Base-by-base conservation (phyloP, 78 protist species). In the Monocercomonoides exilis region DNA sequence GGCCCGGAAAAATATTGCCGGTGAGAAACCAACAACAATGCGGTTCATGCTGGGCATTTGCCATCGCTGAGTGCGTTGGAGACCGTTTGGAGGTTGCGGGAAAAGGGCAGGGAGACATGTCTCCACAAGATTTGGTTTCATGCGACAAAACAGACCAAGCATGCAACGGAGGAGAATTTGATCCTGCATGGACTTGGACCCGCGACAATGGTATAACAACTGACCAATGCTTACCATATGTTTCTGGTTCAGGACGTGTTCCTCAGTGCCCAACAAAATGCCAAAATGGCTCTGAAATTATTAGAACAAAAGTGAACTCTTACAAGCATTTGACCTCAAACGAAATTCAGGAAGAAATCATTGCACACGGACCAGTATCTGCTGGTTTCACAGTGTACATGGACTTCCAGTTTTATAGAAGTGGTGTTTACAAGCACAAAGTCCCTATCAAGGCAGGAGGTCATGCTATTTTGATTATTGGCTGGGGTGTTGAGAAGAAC, bases 401-500 rank as follows among this genome's bases (percentile, higher is more conserved):
- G 41, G 92, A 91, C 46, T 88, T 85, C 54, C 21, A 89, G 3
- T 85, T 89, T 43, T 92, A 92, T 88, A 86, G 41, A 33, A 41
- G 87, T 34, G 94, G 94, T 77, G 92, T 92, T 35, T 92, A 91
- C 89, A 0, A 2, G 4, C 88, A 70, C 89, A 21, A 21, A 21
- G 70, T 54, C 70, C 11, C 11, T 21, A 21, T 32, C 38, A 80
- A 1, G n/a, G 5, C 91, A 5, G 92, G 92, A 41, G 93, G 92
- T 80, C 95, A 93, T 77, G 90, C 92, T 4, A 82, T 92, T 84
- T 84, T 84, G 88, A 3, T 92, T 0, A 85, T 91, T 35, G 96
- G 94, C 63, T 93, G 64, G 84, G 95, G 95, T 70, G 80, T 43
- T 32, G 87, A 84, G 82, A 89, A 84, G 46, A 92, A 89, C 81